Conservation (phyloP, 192 early-diverging fungal genomes). For the Geranomyces michiganensis region DNA sequence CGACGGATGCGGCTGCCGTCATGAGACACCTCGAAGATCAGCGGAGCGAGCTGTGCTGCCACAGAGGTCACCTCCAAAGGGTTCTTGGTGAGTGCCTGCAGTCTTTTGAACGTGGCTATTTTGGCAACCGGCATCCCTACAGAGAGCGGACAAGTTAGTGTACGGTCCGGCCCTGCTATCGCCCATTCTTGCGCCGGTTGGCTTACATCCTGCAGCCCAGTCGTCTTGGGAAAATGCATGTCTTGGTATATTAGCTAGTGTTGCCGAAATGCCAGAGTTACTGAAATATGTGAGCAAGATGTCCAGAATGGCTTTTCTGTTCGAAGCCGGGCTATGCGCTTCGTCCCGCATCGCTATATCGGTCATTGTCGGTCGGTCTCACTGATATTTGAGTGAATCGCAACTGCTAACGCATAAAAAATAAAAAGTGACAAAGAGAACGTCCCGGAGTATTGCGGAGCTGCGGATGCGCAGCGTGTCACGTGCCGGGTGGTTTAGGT, state of each 20-base stretch:
- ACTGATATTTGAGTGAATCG: too few species aligned
- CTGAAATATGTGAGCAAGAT: conserved; percentile 25
- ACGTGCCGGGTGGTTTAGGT: too few species aligned
- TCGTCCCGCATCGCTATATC: too few species aligned
- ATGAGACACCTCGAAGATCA: conserved; percentile 15
- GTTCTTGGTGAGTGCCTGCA: conserved; percentile 18
- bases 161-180: too few species aligned
- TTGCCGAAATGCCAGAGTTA: conserved; percentile 32
- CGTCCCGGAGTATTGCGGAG: not conserved
- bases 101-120: conserved; percentile 27
- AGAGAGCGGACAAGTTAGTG: not conserved
- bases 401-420: too few species aligned
- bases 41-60: conserved; percentile 16
- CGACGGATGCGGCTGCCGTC: conserved; percentile 24
- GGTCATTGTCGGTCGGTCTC: too few species aligned
- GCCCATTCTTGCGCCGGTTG: too few species aligned
- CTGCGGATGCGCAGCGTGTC: conserved; percentile 12
- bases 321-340: not conserved
- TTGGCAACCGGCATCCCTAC: conserved; percentile 26
- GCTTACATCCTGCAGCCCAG: conserved; percentile 34
- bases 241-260: conserved; percentile 32
- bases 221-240: conserved; percentile 12
- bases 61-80: conserved; percentile 14
- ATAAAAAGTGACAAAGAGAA: not conserved
- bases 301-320: conserved; percentile 21